Evolutionary conservation across 2,329 filamentous ascomycete genomes (phyloP).

Genomic region (Arthrinium phaeospermum): DNA sequence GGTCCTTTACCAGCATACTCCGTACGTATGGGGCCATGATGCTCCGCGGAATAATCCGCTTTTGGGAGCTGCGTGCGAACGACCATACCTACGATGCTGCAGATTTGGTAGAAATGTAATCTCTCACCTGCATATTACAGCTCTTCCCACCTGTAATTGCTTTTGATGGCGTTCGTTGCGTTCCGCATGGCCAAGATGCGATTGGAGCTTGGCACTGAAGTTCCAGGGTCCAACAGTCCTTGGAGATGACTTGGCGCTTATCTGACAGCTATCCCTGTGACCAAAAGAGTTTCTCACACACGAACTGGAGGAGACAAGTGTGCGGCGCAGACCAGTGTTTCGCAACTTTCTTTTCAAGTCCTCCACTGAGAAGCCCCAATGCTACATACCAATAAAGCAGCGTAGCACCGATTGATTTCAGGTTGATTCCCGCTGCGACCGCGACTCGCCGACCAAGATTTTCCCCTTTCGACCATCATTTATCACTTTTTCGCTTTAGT

Average conservation of each 20-base stretch:
- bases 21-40: background rate
- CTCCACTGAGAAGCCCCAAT: background rate
- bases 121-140: background rate
- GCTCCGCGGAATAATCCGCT: background rate
- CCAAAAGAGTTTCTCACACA: background rate
- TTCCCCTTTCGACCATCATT: background rate
- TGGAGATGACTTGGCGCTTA: too few relatives aligned
- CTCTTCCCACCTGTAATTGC: too few relatives aligned
- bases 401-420: background rate
- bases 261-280: background rate
- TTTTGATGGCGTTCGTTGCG: background rate
- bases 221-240: background rate
- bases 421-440: background rate
- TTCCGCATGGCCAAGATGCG: background rate
- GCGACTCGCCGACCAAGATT: background rate
- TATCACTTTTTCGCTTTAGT: background rate
- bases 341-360: background rate
- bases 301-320: background rate
- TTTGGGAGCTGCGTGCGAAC: background rate
- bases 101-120: background rate
- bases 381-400: background rate
- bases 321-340: background rate
- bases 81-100: background rate
- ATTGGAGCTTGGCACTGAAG: background rate
- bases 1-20: too few relatives aligned